These are phyloP conservation scores for Dictyostelium citrinum DNA, from an alignment of 78 protist genomes.

Conservation along the genomic window DNA sequence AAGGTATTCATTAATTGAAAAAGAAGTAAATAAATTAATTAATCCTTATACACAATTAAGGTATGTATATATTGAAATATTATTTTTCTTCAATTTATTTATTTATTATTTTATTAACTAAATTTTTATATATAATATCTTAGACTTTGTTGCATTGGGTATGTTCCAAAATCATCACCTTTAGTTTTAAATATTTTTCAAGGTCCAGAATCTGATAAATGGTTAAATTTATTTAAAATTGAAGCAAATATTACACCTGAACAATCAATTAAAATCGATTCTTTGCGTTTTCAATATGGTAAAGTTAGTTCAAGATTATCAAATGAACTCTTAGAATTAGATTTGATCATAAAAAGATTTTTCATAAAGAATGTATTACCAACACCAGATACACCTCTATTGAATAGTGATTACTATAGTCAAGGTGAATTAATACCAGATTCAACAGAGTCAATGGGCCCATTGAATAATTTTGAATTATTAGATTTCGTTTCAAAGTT, in stretches of 20 bases:
- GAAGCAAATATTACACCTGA: neutral
- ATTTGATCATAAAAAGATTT: neutral
- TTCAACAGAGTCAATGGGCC: neutral
- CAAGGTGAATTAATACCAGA: neutral
- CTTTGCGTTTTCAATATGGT: neutral
- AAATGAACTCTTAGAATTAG: neutral
- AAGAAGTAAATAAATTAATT: neutral
- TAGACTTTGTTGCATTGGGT: neutral
- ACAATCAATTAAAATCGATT: neutral
- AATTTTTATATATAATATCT: neutral
- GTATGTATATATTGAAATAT: neutral
- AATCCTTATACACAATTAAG: neutral
- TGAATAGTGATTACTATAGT: neutral
- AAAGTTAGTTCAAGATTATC: neutral
- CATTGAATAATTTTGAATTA: constrained; percentile 9
- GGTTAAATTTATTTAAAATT: neutral
- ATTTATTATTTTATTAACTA: constrained; percentile 4
- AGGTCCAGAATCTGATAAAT: neutral
- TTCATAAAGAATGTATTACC: neutral
- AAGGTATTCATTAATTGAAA: neutral
- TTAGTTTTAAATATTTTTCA: neutral
- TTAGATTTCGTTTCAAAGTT: constrained; percentile 45
- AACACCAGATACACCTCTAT: neutral
- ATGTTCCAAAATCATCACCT: neutral
- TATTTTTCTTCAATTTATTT: neutral